These are phyloP conservation scores for Camelina hispida DNA, from an alignment of 345 rosid species.

Conservation along the genomic window DNA sequence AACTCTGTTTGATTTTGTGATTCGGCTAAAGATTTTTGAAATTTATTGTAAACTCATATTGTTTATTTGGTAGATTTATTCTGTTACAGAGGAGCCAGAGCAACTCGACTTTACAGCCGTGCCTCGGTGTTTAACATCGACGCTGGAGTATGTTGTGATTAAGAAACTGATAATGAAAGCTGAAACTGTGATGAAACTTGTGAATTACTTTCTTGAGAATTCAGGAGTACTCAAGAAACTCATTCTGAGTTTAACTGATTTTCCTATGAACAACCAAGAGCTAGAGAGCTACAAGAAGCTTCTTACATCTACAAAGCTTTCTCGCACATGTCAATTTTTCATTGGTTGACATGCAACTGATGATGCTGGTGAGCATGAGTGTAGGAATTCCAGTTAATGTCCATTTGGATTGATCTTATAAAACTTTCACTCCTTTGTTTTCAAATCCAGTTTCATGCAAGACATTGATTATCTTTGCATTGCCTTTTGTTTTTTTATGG, in stretches of 20 bases:
- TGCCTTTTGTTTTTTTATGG: no score
- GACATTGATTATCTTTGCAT: no score
- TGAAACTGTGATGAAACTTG: background rate
- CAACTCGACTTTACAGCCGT: background rate
- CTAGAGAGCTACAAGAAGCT: background rate
- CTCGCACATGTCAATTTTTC: background rate
- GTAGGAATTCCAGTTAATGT: no score
- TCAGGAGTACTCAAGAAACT: conserved; percentile 11
- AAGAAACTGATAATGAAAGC: background rate
- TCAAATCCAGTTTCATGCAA: background rate
- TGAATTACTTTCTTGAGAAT: conserved; percentile 28
- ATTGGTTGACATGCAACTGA: no score
- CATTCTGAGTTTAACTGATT: background rate
- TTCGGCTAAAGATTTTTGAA: no score
- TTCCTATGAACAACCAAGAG: background rate
- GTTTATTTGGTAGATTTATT: background rate
- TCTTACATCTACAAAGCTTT: conserved; percentile 1
- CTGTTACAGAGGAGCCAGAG: background rate
- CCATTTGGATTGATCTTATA: no score
- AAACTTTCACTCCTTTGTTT: no score
- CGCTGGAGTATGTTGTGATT: conserved; percentile 26
- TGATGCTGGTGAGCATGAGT: no score
- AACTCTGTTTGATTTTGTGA: background rate
- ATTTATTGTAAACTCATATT: no score
- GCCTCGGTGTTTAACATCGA: conserved; percentile 2